phyloP scores from a whole-genome alignment of 495 filamentous ascomycete species.

The Xylaria intraflava region DNA sequence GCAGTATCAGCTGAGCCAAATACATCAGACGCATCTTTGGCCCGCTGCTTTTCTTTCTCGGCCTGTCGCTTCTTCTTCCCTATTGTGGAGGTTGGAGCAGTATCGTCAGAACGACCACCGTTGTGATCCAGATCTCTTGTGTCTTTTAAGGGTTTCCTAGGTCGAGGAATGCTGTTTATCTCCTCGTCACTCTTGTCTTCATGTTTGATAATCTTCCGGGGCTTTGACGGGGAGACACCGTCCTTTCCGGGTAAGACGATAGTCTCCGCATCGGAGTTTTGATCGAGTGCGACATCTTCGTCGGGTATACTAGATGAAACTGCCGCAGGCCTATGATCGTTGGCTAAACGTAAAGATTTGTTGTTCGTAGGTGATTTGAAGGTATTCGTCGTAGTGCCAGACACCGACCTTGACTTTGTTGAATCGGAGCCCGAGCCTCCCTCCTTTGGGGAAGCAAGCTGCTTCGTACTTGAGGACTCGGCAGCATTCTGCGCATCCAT shows the following conservation, averaged over 20 bases:
- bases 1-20: slow-evolving; percentile 51
- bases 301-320: slow-evolving; percentile 23
- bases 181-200: slow-evolving; percentile 56
- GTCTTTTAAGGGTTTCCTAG: slow-evolving; percentile 31
- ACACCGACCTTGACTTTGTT: slow-evolving; percentile 21
- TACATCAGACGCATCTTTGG: slow-evolving; percentile 45
- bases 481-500: slow-evolving; percentile 56
- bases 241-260: slow-evolving; percentile 71
- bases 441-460: slow-evolving; percentile 44
- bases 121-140: slow-evolving; percentile 26
- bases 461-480: slow-evolving; percentile 50
- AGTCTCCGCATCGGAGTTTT: slow-evolving; percentile 75
- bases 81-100: slow-evolving; percentile 15
- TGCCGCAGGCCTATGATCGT: slow-evolving; percentile 14
- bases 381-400: slow-evolving; percentile 17
- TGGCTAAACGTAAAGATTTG: slow-evolving; percentile 11
- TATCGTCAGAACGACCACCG: slow-evolving; percentile 26
- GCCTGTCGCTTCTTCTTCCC: slow-evolving; percentile 45
- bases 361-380: slow-evolving; percentile 11
- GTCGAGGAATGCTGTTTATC: slow-evolving; percentile 30
- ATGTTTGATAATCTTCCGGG: slow-evolving; percentile 62
- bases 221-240: slow-evolving; percentile 60
- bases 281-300: slow-evolving; percentile 41
- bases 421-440: slow-evolving; percentile 36
- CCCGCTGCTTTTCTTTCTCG: slow-evolving; percentile 33